A percentile compares a stretch with the other conserved stretches of the same genome.
Evolutionary conservation across 306 rosid genomes (phyloP).

Genomic region (Dicorynia guianensis): DNA sequence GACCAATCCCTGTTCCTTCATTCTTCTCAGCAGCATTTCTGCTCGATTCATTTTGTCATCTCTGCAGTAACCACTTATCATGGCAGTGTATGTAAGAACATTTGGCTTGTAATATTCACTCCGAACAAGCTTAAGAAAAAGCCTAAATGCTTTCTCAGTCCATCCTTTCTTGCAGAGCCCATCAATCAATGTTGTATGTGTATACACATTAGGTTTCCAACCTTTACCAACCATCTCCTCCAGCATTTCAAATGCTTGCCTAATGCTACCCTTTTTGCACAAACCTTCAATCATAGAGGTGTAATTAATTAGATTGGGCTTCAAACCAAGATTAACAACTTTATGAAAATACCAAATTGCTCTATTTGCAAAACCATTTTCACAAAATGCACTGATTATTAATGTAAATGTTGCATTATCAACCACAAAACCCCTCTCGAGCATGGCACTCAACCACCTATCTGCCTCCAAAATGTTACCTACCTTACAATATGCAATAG

Average conservation of each 20-base stretch:
- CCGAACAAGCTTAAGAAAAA: conserved; percentile 92
- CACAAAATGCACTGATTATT: conserved; percentile 59
- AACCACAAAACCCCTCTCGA: conserved; percentile 69
- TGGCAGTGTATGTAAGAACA: conserved; percentile 85
- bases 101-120: conserved; percentile 81
- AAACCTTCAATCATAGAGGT: conserved; percentile 79
- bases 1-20: conserved; percentile 85
- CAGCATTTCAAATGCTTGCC: conserved; percentile 94
- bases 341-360: conserved; percentile 75
- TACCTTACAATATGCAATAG: conserved; percentile 64
- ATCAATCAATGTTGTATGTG: conserved; percentile 76
- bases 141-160: conserved; percentile 91
- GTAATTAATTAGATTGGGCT: conserved; percentile 81
- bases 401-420: conserved; percentile 75
- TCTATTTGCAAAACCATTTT: conserved; percentile 58
- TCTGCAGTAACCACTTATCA: conserved; percentile 84
- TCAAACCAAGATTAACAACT: conserved; percentile 67
- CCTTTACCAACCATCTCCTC: conserved; percentile 95
- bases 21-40: conserved; percentile 82
- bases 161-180: conserved; percentile 98
- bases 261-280: conserved; percentile 87
- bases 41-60: conserved; percentile 77
- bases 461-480: conserved; percentile 71
- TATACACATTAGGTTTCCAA: conserved; percentile 92
- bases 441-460: conserved; percentile 75